Evolutionary conservation across 768 basidiomycete species (phyloP).

Genomic region (Lactarius evosmus): DNA sequence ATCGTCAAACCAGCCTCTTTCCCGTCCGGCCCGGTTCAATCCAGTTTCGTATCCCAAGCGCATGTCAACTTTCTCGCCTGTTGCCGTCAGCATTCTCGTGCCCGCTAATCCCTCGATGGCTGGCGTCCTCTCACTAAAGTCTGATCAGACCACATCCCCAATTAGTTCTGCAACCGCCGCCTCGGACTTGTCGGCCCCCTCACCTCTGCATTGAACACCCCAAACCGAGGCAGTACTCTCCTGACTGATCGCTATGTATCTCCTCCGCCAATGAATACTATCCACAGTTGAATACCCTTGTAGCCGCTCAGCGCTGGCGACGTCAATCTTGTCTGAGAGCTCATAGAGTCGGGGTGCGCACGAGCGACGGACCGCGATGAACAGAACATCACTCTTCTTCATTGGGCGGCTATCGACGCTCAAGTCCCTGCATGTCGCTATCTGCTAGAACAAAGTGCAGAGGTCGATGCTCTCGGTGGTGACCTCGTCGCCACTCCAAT

Average conservation of each 20-base stretch:
- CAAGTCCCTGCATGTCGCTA: no score
- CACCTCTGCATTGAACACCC: background rate
- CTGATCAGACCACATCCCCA: conserved; percentile 48
- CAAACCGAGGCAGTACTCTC: conserved; percentile 12
- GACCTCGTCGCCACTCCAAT: no score
- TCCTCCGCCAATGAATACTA: background rate
- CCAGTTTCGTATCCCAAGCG: no score
- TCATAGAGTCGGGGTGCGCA: conserved; percentile 69
- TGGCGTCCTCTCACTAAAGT: conserved; percentile 44
- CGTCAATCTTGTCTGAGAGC: conserved; percentile 54
- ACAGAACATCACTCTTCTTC: conserved; percentile 91
- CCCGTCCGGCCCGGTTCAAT: no score
- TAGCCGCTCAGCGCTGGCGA: conserved; percentile 89
- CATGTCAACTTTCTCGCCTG: no score
- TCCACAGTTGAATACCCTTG: conserved; percentile 62
- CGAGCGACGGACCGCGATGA: conserved; percentile 78
- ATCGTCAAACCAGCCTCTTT: no score
- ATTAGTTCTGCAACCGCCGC: conserved; percentile 42
- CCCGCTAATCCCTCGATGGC: conserved; percentile 5
- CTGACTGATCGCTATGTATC: background rate
- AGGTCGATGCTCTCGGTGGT: no score
- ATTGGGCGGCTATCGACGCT: conserved; percentile 98
- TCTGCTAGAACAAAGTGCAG: no score
- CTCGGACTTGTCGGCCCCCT: conserved; percentile 40
- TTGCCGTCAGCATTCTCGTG: background rate